A percentile compares a stretch with the other conserved stretches of the same genome.
Evolutionary conservation across 257 asterid species (phyloP).

Genomic region (Penstemon newberryi): DNA sequence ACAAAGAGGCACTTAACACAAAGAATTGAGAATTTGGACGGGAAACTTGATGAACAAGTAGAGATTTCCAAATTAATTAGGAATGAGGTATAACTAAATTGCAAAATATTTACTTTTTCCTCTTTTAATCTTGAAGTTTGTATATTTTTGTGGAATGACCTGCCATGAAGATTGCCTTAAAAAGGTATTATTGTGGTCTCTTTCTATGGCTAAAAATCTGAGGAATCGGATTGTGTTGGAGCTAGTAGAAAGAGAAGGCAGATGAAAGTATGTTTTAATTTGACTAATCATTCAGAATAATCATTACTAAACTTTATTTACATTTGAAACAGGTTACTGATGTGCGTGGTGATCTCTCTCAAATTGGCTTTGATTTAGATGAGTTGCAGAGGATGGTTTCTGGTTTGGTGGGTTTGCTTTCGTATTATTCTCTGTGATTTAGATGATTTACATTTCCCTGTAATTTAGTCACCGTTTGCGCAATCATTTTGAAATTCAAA

Average conservation of each 20-base stretch:
- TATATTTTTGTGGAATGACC: background rate
- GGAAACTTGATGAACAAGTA: conserved; percentile 86
- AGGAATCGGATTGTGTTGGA: conserved; percentile 4
- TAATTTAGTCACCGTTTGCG: background rate
- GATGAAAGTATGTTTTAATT: background rate
- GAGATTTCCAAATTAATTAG: conserved; percentile 73
- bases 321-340: conserved; percentile 56
- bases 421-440: background rate
- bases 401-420: conserved; percentile 61
- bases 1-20: conserved; percentile 91
- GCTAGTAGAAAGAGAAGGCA: conserved; percentile 8
- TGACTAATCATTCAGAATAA: conserved; percentile 9
- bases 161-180: background rate
- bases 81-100: conserved; percentile 50
- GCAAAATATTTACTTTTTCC: background rate
- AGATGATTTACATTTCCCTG: background rate
- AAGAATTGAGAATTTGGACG: conserved; percentile 89
- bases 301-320: conserved; percentile 15
- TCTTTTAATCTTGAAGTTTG: background rate
- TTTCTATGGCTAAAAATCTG: conserved; percentile 3
- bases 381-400: conserved; percentile 56
- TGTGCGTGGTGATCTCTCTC: conserved; percentile 63
- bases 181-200: background rate
- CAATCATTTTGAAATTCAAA: too few species aligned
- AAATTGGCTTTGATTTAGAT: conserved; percentile 55